Conservation (phyloP, 441 rosid genomes). For the Theobroma grandiflorum region DNA sequence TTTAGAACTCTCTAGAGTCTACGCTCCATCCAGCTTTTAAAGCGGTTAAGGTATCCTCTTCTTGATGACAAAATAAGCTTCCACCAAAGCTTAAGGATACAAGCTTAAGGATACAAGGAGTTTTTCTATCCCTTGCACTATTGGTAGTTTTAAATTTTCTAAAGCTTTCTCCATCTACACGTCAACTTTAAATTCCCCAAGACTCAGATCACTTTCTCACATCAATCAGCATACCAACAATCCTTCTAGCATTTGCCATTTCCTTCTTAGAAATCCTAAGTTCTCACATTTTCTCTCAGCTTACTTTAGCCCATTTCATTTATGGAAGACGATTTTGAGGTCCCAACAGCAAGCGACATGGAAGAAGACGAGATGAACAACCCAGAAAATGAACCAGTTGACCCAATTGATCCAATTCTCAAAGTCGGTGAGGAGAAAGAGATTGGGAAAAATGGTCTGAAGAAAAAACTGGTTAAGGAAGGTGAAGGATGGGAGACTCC, state of each 20-base stretch:
- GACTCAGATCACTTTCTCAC: neutral
- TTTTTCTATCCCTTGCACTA: too few relatives aligned
- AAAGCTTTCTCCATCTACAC: neutral
- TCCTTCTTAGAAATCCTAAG: neutral
- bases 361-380: constrained; percentile 38
- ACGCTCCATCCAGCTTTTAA: too few relatives aligned
- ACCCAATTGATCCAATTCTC: constrained; percentile 35
- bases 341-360: constrained; percentile 44
- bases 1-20: constrained; percentile 26
- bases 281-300: neutral
- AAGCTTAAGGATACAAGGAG: too few relatives aligned
- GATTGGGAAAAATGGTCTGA: constrained; percentile 68
- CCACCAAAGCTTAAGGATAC: too few relatives aligned
- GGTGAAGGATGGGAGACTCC: constrained; percentile 84
- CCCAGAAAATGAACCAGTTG: constrained; percentile 30
- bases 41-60: too few relatives aligned
- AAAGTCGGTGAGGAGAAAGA: constrained; percentile 78
- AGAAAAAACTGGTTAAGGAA: constrained; percentile 73
- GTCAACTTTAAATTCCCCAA: neutral
- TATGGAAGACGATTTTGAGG: constrained; percentile 72
- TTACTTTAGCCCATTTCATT: neutral
- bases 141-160: too few relatives aligned
- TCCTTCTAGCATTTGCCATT: neutral
- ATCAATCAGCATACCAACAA: neutral
- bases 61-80: too few relatives aligned